These are phyloP conservation scores for Chytriomyces sp. DNA, from an alignment of 192 early-diverging fungal species.

Conservation along the genomic window DNA sequence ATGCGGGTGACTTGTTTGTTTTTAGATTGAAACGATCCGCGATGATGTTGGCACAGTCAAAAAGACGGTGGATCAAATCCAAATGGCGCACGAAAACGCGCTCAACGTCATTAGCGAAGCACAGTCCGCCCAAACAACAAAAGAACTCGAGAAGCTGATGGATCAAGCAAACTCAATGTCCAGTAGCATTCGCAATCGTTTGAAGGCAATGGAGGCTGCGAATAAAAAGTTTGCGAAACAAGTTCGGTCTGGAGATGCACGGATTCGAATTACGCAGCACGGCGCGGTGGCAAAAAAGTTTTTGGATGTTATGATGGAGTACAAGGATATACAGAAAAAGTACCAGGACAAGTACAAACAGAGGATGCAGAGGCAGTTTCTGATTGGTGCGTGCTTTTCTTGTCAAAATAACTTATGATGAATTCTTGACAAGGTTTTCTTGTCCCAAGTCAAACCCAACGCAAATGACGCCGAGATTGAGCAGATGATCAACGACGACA, in stretches of 20 bases:
- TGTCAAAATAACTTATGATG: not conserved
- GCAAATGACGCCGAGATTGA: constrained; percentile 79
- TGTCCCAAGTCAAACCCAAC: constrained; percentile 73
- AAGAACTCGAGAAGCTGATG: constrained; percentile 61
- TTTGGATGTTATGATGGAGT: constrained; percentile 70
- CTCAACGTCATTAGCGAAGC: constrained; percentile 59
- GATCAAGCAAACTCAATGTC: constrained; percentile 52
- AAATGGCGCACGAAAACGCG: constrained; percentile 52
- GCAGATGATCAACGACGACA: constrained; percentile 73
- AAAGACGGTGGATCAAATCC: constrained; percentile 50
- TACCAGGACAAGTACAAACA: constrained; percentile 85
- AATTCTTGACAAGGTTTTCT: not conserved
- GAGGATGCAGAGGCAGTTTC: constrained; percentile 80
- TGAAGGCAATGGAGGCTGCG: constrained; percentile 60
- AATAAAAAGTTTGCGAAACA: constrained; percentile 55
- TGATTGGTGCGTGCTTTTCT: constrained; percentile 66
- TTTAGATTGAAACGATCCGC: constrained; percentile 46
- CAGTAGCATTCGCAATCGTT: constrained; percentile 46
- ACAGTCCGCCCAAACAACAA: constrained; percentile 46
- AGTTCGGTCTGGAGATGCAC: constrained; percentile 42
- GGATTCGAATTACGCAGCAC: constrained; percentile 56
- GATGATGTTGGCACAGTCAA: constrained; percentile 51
- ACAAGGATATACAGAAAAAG: constrained; percentile 77
- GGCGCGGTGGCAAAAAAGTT: constrained; percentile 57
- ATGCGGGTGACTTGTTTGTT: not conserved